A percentile compares a stretch with the other conserved stretches of the same genome.
Evolutionary conservation across 352 stramenopile genomes (phyloP).

Genomic region (Globisporangium ultimum): DNA sequence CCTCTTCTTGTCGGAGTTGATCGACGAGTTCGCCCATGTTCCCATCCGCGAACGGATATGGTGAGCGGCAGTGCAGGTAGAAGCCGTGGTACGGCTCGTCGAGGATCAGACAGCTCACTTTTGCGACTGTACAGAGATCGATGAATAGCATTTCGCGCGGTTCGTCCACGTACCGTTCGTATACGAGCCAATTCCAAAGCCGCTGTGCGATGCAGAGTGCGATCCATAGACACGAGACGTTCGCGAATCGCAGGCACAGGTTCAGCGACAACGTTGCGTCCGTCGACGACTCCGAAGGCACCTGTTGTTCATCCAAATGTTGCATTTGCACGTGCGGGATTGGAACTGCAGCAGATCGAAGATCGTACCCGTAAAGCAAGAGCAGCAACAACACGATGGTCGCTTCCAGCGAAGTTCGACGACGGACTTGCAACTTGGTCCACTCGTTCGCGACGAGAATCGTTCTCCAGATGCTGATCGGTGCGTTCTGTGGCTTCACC

Average conservation of each 20-base stretch:
- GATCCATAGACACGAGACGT: constrained; percentile 83
- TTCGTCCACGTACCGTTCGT: constrained; percentile 71
- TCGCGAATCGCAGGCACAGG: constrained; percentile 88
- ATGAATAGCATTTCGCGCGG: constrained; percentile 82
- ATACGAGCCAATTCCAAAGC: constrained; percentile 89
- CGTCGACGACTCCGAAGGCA: constrained; percentile 28
- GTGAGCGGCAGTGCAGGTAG: constrained; percentile 94
- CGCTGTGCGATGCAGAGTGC: constrained; percentile 68
- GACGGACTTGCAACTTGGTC: constrained; percentile 86
- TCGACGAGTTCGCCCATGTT: constrained; percentile 91
- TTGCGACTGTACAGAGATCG: constrained; percentile 94
- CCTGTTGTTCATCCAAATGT: constrained; percentile 33
- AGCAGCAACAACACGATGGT: constrained; percentile 86
- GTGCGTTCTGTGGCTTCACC: constrained; percentile 33
- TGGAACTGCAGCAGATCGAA: constrained; percentile 45
- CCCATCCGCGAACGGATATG: constrained; percentile 90
- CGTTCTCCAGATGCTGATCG: constrained; percentile 92
- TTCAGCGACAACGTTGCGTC: constrained; percentile 61
- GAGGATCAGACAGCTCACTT: constrained; percentile 90
- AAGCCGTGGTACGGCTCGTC: constrained; percentile 92
- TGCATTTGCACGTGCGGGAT: constrained; percentile 53
- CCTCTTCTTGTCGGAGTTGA: constrained; percentile 90
- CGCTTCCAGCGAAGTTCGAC: constrained; percentile 77
- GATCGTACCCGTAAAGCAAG: constrained; percentile 78
- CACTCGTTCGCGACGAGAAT: constrained; percentile 94